These are phyloP conservation scores for Hortiboletus campestris DNA, from an alignment of 768 basidiomycete species.

Conservation along the genomic window DNA sequence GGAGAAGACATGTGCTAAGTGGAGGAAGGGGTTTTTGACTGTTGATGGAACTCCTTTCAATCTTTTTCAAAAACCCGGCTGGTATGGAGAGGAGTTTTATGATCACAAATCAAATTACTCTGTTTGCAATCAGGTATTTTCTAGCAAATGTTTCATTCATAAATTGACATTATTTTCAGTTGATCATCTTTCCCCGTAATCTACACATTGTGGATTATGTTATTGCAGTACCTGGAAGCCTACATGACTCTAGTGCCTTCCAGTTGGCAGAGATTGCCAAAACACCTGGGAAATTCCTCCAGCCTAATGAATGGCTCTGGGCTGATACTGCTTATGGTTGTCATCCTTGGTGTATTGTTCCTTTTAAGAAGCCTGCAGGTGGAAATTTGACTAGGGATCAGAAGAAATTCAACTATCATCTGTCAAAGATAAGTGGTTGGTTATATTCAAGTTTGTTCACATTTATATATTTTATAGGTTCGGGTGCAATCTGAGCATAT, in stretches of 20 bases:
- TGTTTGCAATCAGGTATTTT: not conserved
- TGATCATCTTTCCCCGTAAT: conserved; percentile 5
- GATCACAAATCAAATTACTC: conserved; percentile 10
- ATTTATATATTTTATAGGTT: not conserved
- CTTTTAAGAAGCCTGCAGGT: conserved; percentile 19
- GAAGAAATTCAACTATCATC: conserved; percentile 10
- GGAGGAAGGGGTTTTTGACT: conserved; percentile 7
- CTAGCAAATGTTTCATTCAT: not conserved
- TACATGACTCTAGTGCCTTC: conserved; percentile 7
- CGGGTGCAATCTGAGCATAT: conserved; percentile 1
- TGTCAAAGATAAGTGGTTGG: no score
- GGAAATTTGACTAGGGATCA: conserved; percentile 13
- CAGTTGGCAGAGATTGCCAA: not conserved
- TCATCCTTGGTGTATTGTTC: conserved; percentile 22
- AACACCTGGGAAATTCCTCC: not conserved
- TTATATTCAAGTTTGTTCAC: no score
- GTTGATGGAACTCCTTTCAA: conserved; percentile 8
- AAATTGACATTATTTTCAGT: not conserved
- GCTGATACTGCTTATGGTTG: conserved; percentile 8
- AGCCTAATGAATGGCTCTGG: conserved; percentile 8
- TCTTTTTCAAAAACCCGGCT: conserved; percentile 18
- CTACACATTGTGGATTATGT: conserved; percentile 10
- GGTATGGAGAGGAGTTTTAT: conserved; percentile 10
- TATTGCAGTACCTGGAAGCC: conserved; percentile 7
- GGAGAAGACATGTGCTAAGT: not conserved